These are phyloP conservation scores for Marchantia paleacea DNA, from an alignment of 225 moss, liverwort and hornwort genomes.

Conservation along the genomic window DNA sequence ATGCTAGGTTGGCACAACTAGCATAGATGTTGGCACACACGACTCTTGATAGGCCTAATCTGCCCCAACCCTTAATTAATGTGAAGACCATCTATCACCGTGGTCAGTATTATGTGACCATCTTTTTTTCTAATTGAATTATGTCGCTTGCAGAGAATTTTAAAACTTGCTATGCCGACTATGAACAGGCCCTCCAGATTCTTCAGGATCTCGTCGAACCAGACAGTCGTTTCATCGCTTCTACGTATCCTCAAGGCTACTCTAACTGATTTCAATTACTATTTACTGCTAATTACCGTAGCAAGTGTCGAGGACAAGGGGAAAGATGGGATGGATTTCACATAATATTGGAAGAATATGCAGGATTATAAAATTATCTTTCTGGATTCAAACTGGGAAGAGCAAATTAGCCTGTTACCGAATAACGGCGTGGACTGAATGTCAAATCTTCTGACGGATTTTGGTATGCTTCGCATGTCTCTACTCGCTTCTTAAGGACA, in stretches of 20 bases:
- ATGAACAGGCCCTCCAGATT: constrained; percentile 60
- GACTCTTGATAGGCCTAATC: neutral
- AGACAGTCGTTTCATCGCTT: constrained; percentile 75
- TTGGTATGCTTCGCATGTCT: too few species aligned
- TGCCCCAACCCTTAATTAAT: neutral
- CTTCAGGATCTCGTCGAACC: constrained; percentile 80
- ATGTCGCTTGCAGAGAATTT: constrained; percentile 58
- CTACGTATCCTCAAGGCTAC: constrained; percentile 53
- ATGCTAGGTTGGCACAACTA: neutral
- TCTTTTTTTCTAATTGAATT: neutral
- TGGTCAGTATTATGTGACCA: neutral
- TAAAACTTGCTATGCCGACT: constrained; percentile 67
- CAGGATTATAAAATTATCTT: too few species aligned
- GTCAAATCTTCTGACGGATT: too few species aligned
- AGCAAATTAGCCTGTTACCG: too few species aligned
- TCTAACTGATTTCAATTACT: neutral
- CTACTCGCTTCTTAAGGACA: too few species aligned
- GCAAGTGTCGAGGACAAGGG: neutral
- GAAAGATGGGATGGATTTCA: neutral
- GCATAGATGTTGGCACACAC: neutral
- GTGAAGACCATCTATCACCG: neutral
- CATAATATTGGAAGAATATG: too few species aligned
- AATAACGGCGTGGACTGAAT: too few species aligned
- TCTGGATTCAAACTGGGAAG: too few species aligned
- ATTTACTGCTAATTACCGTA: neutral